Conservation (phyloP, 805 yeast species). For the Maudiozyma serrabonitensis region DNA sequence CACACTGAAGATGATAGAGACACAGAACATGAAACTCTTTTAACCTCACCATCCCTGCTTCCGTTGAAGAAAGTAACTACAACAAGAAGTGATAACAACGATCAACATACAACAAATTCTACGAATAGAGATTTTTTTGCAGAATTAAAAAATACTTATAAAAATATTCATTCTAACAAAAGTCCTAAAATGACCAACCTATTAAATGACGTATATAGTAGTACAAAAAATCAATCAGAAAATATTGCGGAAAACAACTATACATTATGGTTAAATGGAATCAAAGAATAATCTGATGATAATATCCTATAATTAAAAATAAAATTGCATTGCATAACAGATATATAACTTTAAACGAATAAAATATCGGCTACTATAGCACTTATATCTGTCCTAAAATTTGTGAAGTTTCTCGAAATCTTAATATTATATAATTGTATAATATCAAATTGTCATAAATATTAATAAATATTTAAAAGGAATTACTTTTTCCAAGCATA, state of each 20-base stretch:
- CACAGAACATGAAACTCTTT: too few species aligned
- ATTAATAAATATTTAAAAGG: too few species aligned
- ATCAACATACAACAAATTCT: background rate
- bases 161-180: background rate
- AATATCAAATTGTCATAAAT: too few species aligned
- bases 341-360: too few species aligned
- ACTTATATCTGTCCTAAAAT: too few species aligned
- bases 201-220: background rate
- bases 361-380: too few species aligned
- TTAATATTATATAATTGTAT: too few species aligned
- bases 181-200: background rate
- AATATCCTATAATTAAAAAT: too few species aligned
- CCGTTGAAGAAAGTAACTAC: background rate
- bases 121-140: background rate
- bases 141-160: background rate
- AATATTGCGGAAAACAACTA: conserved; percentile 24
- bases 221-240: conserved; percentile 5
- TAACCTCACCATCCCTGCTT: background rate
- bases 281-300: too few species aligned
- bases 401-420: too few species aligned
- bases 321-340: too few species aligned
- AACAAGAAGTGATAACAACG: background rate
- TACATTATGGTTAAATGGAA: conserved; percentile 14
- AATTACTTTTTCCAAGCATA: conserved; percentile 18
- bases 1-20: too few species aligned